phyloP scores from a whole-genome alignment of 768 basidiomycete species.

The Lyophyllum atratum region DNA sequence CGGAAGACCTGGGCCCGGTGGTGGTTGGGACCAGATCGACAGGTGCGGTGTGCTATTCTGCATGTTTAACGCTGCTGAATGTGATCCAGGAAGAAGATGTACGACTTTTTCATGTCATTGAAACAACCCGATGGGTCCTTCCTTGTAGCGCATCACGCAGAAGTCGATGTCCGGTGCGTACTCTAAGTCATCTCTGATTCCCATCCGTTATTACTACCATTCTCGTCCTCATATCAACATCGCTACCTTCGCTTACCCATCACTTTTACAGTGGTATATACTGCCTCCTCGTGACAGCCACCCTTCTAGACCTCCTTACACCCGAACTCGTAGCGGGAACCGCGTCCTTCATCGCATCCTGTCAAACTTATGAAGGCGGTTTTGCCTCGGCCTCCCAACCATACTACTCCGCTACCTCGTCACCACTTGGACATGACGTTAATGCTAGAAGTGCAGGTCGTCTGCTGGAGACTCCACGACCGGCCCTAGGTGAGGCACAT shows the following conservation, averaged over 20 bases:
- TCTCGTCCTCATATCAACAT: neutral
- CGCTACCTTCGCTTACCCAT: neutral
- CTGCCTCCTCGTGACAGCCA: conserved; percentile 83
- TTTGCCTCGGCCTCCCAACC: conserved; percentile 83
- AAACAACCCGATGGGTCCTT: conserved; percentile 96
- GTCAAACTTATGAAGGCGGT: conserved; percentile 98
- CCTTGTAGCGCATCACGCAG: conserved; percentile 81
- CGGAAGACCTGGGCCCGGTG: conserved; percentile 68
- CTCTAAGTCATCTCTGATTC: too few relatives aligned
- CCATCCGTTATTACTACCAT: too few relatives aligned
- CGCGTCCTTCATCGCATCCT: conserved; percentile 79
- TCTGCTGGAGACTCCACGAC: conserved; percentile 44
- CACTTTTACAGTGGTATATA: conserved; percentile 75
- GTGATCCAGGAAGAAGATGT: conserved; percentile 63
- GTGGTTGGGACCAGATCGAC: conserved; percentile 88
- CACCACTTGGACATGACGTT: conserved; percentile 9
- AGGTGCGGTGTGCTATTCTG: conserved; percentile 44
- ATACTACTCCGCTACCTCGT: conserved; percentile 43
- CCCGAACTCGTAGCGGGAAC: conserved; percentile 82
- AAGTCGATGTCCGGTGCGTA: conserved; percentile 89
- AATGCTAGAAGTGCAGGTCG: neutral
- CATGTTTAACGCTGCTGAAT: neutral
- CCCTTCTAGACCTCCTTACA: conserved; percentile 83
- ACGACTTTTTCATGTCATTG: conserved; percentile 87
- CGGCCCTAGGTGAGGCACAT: conserved; percentile 92